Conservation (phyloP, 2,329 filamentous ascomycete genomes). For the Sporothrix inflata region DNA sequence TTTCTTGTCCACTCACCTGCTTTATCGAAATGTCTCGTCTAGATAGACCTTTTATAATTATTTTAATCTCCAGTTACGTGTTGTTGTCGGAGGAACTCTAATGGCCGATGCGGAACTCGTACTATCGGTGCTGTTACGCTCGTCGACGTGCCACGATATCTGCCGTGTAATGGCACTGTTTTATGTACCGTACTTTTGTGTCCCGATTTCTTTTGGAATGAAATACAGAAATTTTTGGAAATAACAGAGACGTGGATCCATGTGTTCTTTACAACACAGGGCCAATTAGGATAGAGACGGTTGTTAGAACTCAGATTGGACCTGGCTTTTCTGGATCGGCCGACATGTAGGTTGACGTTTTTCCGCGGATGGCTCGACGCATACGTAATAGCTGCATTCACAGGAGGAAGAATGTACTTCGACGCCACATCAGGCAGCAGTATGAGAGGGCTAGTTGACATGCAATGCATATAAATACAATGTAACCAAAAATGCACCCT, state of each 20-base stretch:
- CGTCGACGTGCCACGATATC: constrained; percentile 12
- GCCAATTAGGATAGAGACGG: constrained; percentile 1
- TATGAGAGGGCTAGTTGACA: constrained; percentile 1
- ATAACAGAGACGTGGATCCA: constrained; percentile 12
- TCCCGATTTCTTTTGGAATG: constrained; percentile 9
- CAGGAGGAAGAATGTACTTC: constrained; percentile 1
- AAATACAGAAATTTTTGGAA: constrained; percentile 7
- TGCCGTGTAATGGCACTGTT: constrained; percentile 13
- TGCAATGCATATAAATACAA: background rate
- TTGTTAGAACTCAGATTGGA: background rate
- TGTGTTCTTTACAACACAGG: constrained; percentile 1
- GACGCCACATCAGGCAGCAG: background rate
- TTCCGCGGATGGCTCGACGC: too few species aligned
- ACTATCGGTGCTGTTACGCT: constrained; percentile 11
- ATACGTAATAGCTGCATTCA: background rate
- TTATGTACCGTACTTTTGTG: background rate
- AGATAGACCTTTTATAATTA: background rate
- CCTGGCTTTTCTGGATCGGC: background rate
- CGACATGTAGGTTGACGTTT: background rate
- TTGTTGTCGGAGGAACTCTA: constrained; percentile 9
- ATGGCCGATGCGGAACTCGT: constrained; percentile 9
- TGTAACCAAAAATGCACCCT: constrained; percentile 1
- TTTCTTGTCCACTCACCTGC: constrained; percentile 17
- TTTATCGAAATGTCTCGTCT: constrained; percentile 1
- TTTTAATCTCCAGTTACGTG: constrained; percentile 13